Evolutionary conservation across 1,284 basidiomycete genomes (phyloP).

Genomic region (Rhodotorula sp.): DNA sequence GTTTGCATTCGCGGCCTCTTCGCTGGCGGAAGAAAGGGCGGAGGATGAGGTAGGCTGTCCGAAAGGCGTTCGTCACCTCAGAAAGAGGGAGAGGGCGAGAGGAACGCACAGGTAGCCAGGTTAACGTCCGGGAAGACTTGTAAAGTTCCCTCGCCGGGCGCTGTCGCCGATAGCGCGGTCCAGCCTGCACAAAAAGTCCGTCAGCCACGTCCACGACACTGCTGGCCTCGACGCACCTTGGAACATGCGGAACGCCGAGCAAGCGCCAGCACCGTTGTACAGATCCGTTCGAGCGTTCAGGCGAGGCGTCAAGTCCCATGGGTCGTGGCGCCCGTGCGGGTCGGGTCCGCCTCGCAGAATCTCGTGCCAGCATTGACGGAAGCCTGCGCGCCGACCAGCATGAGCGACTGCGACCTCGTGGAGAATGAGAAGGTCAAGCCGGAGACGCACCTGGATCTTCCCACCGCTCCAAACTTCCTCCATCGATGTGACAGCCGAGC

Average conservation of each 20-base stretch:
- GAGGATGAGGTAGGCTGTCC: constrained; percentile 57
- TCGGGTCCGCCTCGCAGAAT: constrained; percentile 63
- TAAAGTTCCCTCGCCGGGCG: constrained; percentile 69
- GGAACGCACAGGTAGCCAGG: constrained; percentile 59
- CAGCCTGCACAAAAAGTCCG: constrained; percentile 46
- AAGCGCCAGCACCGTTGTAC: constrained; percentile 57
- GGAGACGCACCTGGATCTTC: constrained; percentile 55
- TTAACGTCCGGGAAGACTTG: constrained; percentile 70
- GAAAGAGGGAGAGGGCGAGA: background rate
- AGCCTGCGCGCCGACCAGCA: constrained; percentile 45
- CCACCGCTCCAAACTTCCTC: constrained; percentile 63
- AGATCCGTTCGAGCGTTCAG: constrained; percentile 60
- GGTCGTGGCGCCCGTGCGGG: constrained; percentile 51
- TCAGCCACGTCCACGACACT: background rate
- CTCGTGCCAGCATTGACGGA: constrained; percentile 50
- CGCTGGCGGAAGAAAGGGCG: constrained; percentile 68
- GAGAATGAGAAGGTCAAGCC: constrained; percentile 11
- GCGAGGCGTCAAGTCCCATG: constrained; percentile 58
- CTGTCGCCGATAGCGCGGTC: constrained; percentile 61
- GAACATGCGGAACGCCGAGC: constrained; percentile 72
- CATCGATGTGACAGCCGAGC: constrained; percentile 72
- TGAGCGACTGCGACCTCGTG: background rate
- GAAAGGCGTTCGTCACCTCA: background rate
- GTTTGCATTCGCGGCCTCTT: constrained; percentile 53
- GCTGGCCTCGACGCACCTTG: constrained; percentile 49